Base-by-base conservation (phyloP, 768 basidiomycete genomes). In the Mycena metata region DNA sequence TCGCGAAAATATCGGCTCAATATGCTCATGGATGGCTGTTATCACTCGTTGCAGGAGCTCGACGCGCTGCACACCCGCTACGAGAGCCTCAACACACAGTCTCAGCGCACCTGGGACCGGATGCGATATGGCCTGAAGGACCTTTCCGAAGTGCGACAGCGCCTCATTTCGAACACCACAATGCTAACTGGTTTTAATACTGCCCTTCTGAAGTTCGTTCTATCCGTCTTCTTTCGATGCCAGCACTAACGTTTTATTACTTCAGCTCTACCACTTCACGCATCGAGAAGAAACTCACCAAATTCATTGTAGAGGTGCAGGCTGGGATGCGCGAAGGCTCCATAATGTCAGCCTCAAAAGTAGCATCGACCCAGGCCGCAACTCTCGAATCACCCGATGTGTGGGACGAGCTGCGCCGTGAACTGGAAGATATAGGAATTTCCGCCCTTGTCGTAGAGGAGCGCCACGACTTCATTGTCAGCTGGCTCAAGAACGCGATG, bases 381-480 rank as follows among this genome's bases (percentile, higher is more conserved):
- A 68, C 58, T 42, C 62, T 73, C 21, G 66, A 73, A n/a, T 69
- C 71, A 8, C 69, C 66, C 15, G 69, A 73, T 9, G 65, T 67
- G 24, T 73, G 72, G 72, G 43, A 47, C 36, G 42, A 69, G 42
- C 45, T 73, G 43, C 57, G 63, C 23, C 61, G 66, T 0, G 72
- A 73, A 43, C 58, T 73, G 33, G 72, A 73, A 36, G 72, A 73
- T 45, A 51, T 73, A n/a, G 72, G 72, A 13, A 70, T 73, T 21
- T 63, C 72, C 8, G 36, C 62, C 23, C 66, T 26, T 26, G 62
- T 68, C 24, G 51, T 67, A 47, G 69, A 73, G 43, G 63, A 67
- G 36, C 60, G 66, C 23, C 69, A 50, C 35, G 66, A 64, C 3
- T 73, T 64, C 47, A 73, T 73, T 15, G 23, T 67, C 42, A 55